These are phyloP conservation scores for Nidularia sp. DNA, from an alignment of 768 basidiomycete species.

Conservation along the genomic window DNA sequence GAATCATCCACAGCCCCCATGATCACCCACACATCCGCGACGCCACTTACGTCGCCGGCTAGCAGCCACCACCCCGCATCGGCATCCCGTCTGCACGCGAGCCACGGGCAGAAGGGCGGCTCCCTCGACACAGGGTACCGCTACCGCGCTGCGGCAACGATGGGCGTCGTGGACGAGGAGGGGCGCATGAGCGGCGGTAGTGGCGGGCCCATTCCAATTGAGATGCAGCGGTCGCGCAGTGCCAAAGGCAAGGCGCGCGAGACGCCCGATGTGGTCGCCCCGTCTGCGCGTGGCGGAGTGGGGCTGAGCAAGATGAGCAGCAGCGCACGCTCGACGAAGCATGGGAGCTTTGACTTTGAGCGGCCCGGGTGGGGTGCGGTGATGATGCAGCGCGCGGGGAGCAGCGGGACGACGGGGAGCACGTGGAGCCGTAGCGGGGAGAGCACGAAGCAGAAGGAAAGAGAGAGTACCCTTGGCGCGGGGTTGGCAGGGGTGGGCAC, in stretches of 20 bases:
- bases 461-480: constrained; percentile 34
- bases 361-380: constrained; percentile 46
- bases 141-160: constrained; percentile 23
- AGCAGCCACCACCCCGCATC: constrained; percentile 1
- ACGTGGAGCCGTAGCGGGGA: constrained; percentile 27
- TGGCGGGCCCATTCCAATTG: too few relatives aligned
- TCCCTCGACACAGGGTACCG: constrained; percentile 33
- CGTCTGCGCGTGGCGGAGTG: too few relatives aligned
- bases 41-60: constrained; percentile 16
- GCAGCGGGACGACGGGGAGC: constrained; percentile 28
- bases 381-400: constrained; percentile 42
- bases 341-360: constrained; percentile 78
- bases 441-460: constrained; percentile 14
- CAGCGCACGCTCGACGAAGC: constrained; percentile 44
- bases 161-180: constrained; percentile 34
- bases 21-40: constrained; percentile 28
- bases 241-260: constrained; percentile 15
- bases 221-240: constrained; percentile 7
- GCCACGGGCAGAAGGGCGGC: constrained; percentile 15
- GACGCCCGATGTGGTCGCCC: constrained; percentile 10
- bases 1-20: constrained; percentile 12
- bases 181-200: constrained; percentile 11
- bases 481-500: constrained; percentile 44
- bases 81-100: constrained; percentile 5
- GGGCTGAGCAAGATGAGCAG: constrained; percentile 19